Evolutionary conservation across 148 eudicot species (phyloP).

Genomic region (Gaultheria prostrata): DNA sequence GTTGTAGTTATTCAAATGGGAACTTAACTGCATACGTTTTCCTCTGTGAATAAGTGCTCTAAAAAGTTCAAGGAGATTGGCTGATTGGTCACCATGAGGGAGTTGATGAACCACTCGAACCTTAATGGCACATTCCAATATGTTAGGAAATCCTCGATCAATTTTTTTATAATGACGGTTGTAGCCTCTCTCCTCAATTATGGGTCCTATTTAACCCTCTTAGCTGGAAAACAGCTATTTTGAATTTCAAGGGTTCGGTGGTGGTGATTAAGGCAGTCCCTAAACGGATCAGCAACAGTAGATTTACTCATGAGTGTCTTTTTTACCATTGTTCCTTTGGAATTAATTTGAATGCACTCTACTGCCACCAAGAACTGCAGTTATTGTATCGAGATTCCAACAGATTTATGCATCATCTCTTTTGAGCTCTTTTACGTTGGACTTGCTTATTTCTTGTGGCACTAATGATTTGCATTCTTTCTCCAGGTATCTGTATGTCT

Average conservation of each 20-base stretch:
- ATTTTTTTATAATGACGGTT: not conserved
- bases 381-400: not conserved
- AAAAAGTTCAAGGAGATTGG: not conserved
- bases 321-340: not conserved
- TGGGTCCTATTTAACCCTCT: not conserved
- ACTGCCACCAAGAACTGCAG: not conserved
- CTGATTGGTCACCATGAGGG: not conserved
- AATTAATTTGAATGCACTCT: not conserved
- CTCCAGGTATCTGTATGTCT: constrained; percentile 49
- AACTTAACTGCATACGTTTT: not conserved
- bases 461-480: not conserved
- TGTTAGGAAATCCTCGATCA: not conserved
- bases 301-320: not conserved
- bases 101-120: not conserved
- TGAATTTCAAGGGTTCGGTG: constrained; percentile 5
- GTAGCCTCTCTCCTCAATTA: no score
- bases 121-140: not conserved
- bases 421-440: not conserved
- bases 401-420: not conserved
- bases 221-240: not conserved
- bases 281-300: not conserved
- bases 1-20: not conserved
- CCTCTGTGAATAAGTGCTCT: no score
- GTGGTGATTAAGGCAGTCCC: not conserved
- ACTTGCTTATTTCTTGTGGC: not conserved